Evolutionary conservation across 1,139 yeast genomes (phyloP), one percentile per base, ranked within the genome.

Genomic region (Saccharomyces hybrid): DNA sequence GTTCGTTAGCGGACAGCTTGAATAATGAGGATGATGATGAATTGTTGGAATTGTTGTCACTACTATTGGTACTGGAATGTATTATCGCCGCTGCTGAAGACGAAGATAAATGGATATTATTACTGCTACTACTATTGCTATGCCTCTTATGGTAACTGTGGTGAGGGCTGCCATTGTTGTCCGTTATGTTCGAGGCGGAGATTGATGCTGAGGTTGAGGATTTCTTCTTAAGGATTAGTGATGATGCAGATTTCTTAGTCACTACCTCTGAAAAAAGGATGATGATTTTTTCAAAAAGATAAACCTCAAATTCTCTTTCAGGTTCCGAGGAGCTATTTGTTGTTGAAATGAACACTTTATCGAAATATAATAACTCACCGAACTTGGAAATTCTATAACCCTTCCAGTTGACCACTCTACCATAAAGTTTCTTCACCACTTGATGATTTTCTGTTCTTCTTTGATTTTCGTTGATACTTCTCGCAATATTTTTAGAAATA

Each of bases 391-490:
- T 75, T 59, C 84, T 84, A 70, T 89, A 91, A n/a, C 97, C 98
- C 63, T 91, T 82, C 99, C 99, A 93, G 70, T 91, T 95, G 47
- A 79, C 76, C 11, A 91, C 95, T 56, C 93, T 78, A 47, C 82
- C 87, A 54, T 80, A 78, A 49, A 93, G 76, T 54, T 84, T 86
- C 61, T 81, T 82, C 50, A 88, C 77, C 50, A 82, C 79, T 56
- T 84, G 87, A 50, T 84, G 81, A 70, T 93, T 95, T 69, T 93
- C 99, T 1, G 95, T 86, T 61, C 90, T 78, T 71, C 99, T 81
- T 73, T 91, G 97, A 11, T 96, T 91, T 70, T 93, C 99, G 72
- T 93, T 93, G 41, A 93, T 95, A 63, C 83, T 84, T 61, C 81
- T 80, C n/a, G 97, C 96, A 61, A 91, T 84, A 54, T 79, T 81